Evolutionary conservation across 2,329 filamentous ascomycete species (phyloP).

Genomic region (Phyllosticta capitalensis): DNA sequence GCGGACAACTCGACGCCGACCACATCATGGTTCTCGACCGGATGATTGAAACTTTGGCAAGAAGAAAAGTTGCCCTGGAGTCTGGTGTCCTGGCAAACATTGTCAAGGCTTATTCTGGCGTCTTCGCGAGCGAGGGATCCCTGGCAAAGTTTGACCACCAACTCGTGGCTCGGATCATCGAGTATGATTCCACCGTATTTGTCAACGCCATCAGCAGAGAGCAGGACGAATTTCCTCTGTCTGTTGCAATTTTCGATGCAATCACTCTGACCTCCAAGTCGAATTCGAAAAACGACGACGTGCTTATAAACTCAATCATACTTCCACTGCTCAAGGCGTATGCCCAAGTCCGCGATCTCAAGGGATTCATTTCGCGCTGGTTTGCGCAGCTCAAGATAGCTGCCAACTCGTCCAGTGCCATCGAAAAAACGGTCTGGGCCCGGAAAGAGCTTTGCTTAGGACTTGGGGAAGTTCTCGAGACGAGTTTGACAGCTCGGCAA

Average conservation of each 20-base stretch:
- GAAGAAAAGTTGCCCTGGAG: slow-evolving; percentile 20
- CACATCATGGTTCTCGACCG: slow-evolving; percentile 16
- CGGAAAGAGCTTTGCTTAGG: slow-evolving; percentile 18
- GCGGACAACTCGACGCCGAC: slow-evolving; percentile 6
- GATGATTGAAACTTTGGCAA: slow-evolving; percentile 19
- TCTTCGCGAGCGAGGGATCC: background rate
- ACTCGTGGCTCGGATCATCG: slow-evolving; percentile 24
- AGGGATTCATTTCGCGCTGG: slow-evolving; percentile 27
- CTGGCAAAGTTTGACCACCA: background rate
- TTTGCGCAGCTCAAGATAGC: slow-evolving; percentile 21
- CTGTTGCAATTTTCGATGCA: slow-evolving; percentile 3
- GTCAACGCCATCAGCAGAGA: slow-evolving; percentile 15
- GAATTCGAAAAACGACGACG: background rate
- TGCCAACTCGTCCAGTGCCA: background rate
- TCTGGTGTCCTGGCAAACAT: slow-evolving; percentile 20
- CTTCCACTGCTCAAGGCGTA: slow-evolving; percentile 26
- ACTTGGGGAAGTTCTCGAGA: slow-evolving; percentile 20
- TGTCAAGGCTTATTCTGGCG: slow-evolving; percentile 26
- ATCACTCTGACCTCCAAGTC: background rate
- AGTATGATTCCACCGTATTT: slow-evolving; percentile 25
- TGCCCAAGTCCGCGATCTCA: slow-evolving; percentile 24
- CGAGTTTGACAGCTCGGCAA: slow-evolving; percentile 24
- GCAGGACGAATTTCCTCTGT: background rate
- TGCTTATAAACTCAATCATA: slow-evolving; percentile 15
- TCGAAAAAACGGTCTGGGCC: slow-evolving; percentile 22